Evolutionary conservation across 768 basidiomycete genomes (phyloP), one percentile per base, ranked within the genome.

Genomic region (Rhizopogon rudus): DNA sequence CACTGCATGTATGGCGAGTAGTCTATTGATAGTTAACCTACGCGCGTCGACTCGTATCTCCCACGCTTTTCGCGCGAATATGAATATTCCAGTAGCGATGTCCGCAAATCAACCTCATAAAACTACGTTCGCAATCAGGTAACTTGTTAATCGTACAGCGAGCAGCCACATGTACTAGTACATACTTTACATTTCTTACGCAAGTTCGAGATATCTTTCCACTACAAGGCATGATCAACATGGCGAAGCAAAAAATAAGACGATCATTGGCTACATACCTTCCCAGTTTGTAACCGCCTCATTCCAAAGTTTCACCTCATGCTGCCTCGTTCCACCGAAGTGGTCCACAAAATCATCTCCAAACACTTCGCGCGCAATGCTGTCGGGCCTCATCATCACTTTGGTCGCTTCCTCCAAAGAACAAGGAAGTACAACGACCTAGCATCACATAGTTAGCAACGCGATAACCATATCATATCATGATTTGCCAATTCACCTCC

Each of bases 221-320:
- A 92, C 90, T 92, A 54, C 6, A 57, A 25, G n/a, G 50, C 46
- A 35, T 52, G 57, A 59, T 55, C 50, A 58, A 51, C 29, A 9
- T 16, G 3, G 4, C 25, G 22, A n/a, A 37, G 37, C n/a, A 53
- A 31, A 44, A 39, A 50, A 54, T 6, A 5, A 43, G 6, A 37
- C 46, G 48, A 37, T 42, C 39, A 40, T 44, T 17, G 61, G 83
- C 62, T 25, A 25, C 25, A 25, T 63, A 92, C 93, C 82, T 81
- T 96, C 95, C 94, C 92, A 98, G 67, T 82, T 87, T 10, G 95
- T 97, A 40, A 96, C 93, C 2, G 93, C 91, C 62, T 86, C 81
- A 61, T 93, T 88, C 87, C 91, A 95, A 25, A 89, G 63, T 52
- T 77, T 83, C 54, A 95, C 84, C 67, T 96, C 94, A 67, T 98